Conservation (phyloP, 495 filamentous ascomycete species). For the Talaromyces adpressus region DNA sequence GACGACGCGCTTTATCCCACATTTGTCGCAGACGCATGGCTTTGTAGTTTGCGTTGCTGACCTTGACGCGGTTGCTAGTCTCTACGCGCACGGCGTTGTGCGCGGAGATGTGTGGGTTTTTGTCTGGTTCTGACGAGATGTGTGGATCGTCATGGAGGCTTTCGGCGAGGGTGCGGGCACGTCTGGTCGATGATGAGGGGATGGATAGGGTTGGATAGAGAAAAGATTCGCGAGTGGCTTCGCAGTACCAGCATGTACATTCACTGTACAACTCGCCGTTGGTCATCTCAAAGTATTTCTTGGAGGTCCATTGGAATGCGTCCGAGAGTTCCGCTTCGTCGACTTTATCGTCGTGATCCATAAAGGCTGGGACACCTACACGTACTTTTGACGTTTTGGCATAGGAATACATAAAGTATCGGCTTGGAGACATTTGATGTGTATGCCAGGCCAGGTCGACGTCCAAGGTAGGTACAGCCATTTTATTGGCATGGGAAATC, state of each 20-base stretch:
- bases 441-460: conserved; percentile 81
- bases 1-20: conserved; percentile 54
- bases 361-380: conserved; percentile 32
- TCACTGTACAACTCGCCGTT: conserved; percentile 65
- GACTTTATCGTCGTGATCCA: conserved; percentile 87
- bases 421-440: conserved; percentile 53
- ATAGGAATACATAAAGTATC: conserved; percentile 53
- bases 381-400: neutral
- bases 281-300: conserved; percentile 52
- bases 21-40: conserved; percentile 45
- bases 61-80: conserved; percentile 8
- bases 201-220: conserved; percentile 42
- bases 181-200: conserved; percentile 21
- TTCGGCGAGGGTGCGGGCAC: conserved; percentile 32
- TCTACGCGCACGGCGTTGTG: conserved; percentile 49
- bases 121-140: conserved; percentile 48
- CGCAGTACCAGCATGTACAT: conserved; percentile 91
- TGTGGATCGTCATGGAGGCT: conserved; percentile 46
- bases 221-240: conserved; percentile 58
- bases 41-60: conserved; percentile 12
- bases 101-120: conserved; percentile 64
- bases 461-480: conserved; percentile 76
- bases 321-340: conserved; percentile 52
- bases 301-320: conserved; percentile 70
- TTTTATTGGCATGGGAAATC: conserved; percentile 37